Conservation (phyloP, 768 basidiomycete genomes). For the Auricularia sp. region DNA sequence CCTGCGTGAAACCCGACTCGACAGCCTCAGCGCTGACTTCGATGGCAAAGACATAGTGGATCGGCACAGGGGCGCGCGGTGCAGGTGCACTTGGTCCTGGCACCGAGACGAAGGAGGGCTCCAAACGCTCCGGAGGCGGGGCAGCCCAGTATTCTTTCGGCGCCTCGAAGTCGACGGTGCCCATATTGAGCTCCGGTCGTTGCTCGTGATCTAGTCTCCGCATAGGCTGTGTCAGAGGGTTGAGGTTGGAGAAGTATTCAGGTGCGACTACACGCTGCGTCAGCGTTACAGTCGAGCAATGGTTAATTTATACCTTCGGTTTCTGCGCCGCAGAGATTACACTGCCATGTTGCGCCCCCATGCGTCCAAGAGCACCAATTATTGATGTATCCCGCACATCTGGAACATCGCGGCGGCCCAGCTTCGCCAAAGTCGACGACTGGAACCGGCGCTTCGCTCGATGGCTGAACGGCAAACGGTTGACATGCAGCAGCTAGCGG, state of each 20-base stretch:
- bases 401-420: constrained; percentile 76
- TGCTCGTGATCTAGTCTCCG: constrained; percentile 61
- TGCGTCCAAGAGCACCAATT: constrained; percentile 83
- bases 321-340: constrained; percentile 79
- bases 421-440: constrained; percentile 56
- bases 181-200: constrained; percentile 79
- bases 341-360: constrained; percentile 80
- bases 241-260: constrained; percentile 79
- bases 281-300: background rate
- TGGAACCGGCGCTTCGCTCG: constrained; percentile 71
- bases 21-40: constrained; percentile 70
- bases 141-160: constrained; percentile 79
- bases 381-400: constrained; percentile 86
- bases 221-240: constrained; percentile 49
- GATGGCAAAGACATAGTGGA: constrained; percentile 77
- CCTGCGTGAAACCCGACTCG: constrained; percentile 55
- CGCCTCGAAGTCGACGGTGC: constrained; percentile 86
- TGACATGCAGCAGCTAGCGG: constrained; percentile 81
- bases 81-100: constrained; percentile 28
- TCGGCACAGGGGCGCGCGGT: constrained; percentile 45
- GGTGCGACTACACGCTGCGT: constrained; percentile 43
- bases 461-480: constrained; percentile 77
- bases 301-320: constrained; percentile 61
- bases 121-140: constrained; percentile 42
- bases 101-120: constrained; percentile 43